Evolutionary conservation across 495 filamentous ascomycete genomes (phyloP), one percentile per base, ranked within the genome.

Genomic region (Daldinia concentrica): DNA sequence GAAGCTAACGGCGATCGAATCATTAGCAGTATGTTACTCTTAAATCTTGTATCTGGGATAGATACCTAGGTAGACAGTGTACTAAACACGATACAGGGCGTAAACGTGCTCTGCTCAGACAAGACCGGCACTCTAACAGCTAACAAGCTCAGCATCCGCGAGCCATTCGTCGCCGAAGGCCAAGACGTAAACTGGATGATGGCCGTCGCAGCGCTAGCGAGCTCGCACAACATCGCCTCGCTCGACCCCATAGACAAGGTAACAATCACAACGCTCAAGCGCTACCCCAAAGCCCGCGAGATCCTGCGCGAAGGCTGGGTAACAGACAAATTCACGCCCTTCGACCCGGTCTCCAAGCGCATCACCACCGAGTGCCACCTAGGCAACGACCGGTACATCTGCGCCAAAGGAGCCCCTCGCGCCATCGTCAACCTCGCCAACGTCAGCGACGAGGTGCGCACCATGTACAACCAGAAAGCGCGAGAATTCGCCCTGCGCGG

Each of bases 91-190:
- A 19, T 34, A 12, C 30, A 77, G 75, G 94, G 92, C 82, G 94
- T 97, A 55, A 93, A 97, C 82, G 95, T 97, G 78, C 89, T 97
- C 72, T 98, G 94, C 84, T 98, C 94, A 32, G 94, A 98, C 81
- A 98, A 98, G 86, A 97, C 93, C 48, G 93, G 93, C 87, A 96
- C 90, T 58, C 82, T 97, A 56, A 97, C 93, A 68, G 94, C 93
- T 79, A 97, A 97, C 83, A 95, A 94, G 79, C 87, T 97, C 39
- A 93, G 92, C 34, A 86, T 97, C 61, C 86, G 89, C 39, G 93
- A 96, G 69, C 93, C 93, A 27, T 97, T 89, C 81, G 91, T 90
- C 36, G 89, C 93, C 22, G 83, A 87, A 69, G 93, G 93, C 66
- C 88, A 94, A 60, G 90, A 92, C 64, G 83, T 89, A 45, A 89